Base-by-base conservation (phyloP, 208 protist species). In the Trypanosoma lewisi region DNA sequence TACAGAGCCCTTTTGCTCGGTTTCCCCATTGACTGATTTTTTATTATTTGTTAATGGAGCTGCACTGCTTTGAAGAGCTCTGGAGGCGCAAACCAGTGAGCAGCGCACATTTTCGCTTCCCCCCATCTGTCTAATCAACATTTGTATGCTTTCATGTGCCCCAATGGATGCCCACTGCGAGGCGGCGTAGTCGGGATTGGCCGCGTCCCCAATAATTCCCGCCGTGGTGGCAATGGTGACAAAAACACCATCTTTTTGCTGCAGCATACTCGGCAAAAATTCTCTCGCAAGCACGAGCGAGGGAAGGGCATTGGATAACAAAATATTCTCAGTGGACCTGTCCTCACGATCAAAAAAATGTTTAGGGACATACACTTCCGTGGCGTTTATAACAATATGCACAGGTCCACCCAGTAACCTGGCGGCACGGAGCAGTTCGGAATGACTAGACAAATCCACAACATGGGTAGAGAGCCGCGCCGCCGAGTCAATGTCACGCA, bases 151-250 rank as follows among this genome's bases (percentile, higher is more conserved):
- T 59, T 85, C 73, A 64, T 83, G 78, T 49, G 73, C 41, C 30
- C 82, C 82, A 25, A 83, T 55, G 45, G 70, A 52, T 9, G 69
- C 82, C 77, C 77, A 87, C 50, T 83, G 73, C 34, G 77, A 81
- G 23, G 81, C 81, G 17, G 74, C 63, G 64, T 78, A 81, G 34
- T 87, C 81, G 21, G 77, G 77, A 11, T 64, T 50, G 25, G 56
- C 39, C 44, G 66, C 25, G 4, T 36, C 48, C 5, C 74, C 71
- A 34, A 68, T 37, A 19, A 59, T 42, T 56, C 63, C 70, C 23
- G 58, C 25, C 4, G 48, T 63, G 42, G 69, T 63, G 16, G 70
- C 72, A 25, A 86, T 61, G 42, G 75, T 86, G 31, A 86, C 67
- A 63, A 77, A 70, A 34, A 78, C 54, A 19, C 75, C 78, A 42